phyloP scores from a whole-genome alignment of 768 basidiomycete species.

The Russula griseocarnosa region DNA sequence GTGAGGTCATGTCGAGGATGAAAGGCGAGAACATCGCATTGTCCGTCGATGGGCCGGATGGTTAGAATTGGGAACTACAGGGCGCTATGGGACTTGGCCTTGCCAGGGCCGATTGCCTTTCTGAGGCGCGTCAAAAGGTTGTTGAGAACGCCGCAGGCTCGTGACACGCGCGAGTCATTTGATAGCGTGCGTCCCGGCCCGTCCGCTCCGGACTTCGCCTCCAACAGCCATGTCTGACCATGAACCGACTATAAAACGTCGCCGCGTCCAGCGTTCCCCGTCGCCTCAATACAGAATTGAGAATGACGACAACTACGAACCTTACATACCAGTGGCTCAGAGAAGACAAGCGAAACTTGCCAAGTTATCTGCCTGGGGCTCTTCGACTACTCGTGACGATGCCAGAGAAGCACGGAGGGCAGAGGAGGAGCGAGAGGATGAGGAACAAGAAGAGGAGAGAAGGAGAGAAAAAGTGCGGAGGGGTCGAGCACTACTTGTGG shows the following conservation, averaged over 20 bases:
- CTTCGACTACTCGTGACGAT: slow-evolving; percentile 50
- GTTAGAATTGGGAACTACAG: slow-evolving; percentile 46
- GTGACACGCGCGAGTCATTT: too few relatives aligned
- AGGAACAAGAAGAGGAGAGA: slow-evolving; percentile 73
- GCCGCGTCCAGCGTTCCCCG: slow-evolving; percentile 52
- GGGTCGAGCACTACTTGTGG: slow-evolving; percentile 83
- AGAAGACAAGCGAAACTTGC: slow-evolving; percentile 77
- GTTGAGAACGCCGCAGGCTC: too few relatives aligned
- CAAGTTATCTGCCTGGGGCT: slow-evolving; percentile 62
- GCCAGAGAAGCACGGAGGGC: slow-evolving; percentile 53
- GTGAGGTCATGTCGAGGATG: slow-evolving; percentile 83
- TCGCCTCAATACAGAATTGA: slow-evolving; percentile 60
- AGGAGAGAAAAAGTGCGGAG: slow-evolving; percentile 70
- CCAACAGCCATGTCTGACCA: slow-evolving; percentile 32
- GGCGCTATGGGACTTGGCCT: slow-evolving; percentile 51
- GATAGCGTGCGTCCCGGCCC: slow-evolving; percentile 10
- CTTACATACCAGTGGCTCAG: slow-evolving; percentile 85
- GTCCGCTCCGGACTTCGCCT: not conserved
- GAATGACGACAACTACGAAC: slow-evolving; percentile 63
- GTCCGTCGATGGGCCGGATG: slow-evolving; percentile 66
- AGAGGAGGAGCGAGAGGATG: slow-evolving; percentile 59
- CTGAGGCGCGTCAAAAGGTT: too few relatives aligned
- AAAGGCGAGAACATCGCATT: slow-evolving; percentile 83
- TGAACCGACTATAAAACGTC: slow-evolving; percentile 41
- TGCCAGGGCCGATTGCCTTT: too few relatives aligned